Evolutionary conservation across 2,329 filamentous ascomycete species (phyloP).

Genomic region (Stachybotrys chlorohalonatus): DNA sequence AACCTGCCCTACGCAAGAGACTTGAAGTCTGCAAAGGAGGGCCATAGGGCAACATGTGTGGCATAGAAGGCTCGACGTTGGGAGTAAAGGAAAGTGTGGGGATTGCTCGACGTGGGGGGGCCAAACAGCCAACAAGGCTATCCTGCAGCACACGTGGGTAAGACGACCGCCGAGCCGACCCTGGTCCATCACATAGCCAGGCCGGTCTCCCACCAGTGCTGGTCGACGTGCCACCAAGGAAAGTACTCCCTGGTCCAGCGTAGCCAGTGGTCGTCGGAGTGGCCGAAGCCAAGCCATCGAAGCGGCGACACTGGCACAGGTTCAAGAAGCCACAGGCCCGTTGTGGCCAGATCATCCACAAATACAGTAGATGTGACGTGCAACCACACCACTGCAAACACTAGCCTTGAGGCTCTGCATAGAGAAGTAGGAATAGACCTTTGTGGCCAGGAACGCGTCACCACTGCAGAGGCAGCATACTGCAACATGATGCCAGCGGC

Average conservation of each 20-base stretch:
- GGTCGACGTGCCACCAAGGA: constrained; percentile 46
- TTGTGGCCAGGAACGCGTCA: not conserved
- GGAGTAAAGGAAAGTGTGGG: too few species aligned
- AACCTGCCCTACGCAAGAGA: too few species aligned
- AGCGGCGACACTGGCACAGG: constrained; percentile 68
- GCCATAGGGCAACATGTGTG: too few species aligned
- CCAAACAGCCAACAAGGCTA: not conserved
- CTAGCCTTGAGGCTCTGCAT: constrained; percentile 38
- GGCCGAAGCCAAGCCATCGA: constrained; percentile 57
- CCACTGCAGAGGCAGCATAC: constrained; percentile 20
- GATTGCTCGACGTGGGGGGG: too few species aligned
- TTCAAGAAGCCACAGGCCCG: constrained; percentile 73
- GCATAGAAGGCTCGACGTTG: too few species aligned
- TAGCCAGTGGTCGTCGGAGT: constrained; percentile 53
- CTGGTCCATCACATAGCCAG: constrained; percentile 16
- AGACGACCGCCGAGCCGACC: not conserved
- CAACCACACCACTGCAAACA: constrained; percentile 59
- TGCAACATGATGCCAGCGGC: constrained; percentile 58
- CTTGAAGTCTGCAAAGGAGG: too few species aligned
- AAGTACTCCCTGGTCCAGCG: constrained; percentile 51
- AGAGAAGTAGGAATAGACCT: constrained; percentile 20
- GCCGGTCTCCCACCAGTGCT: constrained; percentile 50
- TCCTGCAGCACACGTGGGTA: not conserved
- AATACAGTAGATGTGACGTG: constrained; percentile 55
- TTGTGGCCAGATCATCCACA: constrained; percentile 65